Evolutionary conservation across 257 asterid genomes (phyloP).

Genomic region (Leonotis leonurus): DNA sequence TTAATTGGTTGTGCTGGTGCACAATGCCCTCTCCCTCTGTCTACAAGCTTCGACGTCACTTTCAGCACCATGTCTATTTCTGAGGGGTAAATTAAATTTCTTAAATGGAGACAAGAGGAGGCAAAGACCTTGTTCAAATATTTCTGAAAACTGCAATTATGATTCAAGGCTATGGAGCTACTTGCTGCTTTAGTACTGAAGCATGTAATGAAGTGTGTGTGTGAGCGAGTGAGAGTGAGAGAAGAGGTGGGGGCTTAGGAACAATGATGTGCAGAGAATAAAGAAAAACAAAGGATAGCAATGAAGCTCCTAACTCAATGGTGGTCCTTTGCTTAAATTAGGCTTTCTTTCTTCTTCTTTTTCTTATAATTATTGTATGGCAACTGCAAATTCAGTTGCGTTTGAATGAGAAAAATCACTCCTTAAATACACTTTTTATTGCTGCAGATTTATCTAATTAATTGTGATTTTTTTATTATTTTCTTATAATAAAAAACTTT

Average conservation of each 20-base stretch:
- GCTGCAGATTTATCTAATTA: background rate
- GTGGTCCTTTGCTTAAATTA: constrained; percentile 30
- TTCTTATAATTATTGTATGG: constrained; percentile 8
- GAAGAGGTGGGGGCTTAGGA: background rate
- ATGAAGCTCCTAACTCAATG: constrained; percentile 3
- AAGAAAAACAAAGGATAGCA: background rate
- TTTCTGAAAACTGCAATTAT: constrained; percentile 17
- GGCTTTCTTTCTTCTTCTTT: background rate
- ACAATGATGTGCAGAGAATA: constrained; percentile 6
- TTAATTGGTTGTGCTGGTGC: constrained; percentile 2
- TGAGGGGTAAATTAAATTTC: constrained; percentile 15
- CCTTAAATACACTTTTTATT: too few relatives aligned
- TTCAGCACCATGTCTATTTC: constrained; percentile 34
- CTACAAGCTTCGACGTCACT: constrained; percentile 30
- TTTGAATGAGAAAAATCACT: background rate
- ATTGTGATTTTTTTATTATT: background rate
- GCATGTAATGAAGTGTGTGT: background rate
- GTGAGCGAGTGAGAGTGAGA: background rate
- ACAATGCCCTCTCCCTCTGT: constrained; percentile 27
- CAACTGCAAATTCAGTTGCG: background rate
- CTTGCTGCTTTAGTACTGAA: constrained; percentile 5
- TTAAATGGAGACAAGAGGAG: background rate
- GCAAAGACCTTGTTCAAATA: background rate
- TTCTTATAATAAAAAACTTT: too few relatives aligned
- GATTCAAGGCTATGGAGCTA: background rate